Percentiles rank a stretch among this genome's conserved stretches.
These are phyloP conservation scores for Cenchrus purpureus DNA, from an alignment of 176 grass and related monocot genomes.

Conservation along the genomic window DNA sequence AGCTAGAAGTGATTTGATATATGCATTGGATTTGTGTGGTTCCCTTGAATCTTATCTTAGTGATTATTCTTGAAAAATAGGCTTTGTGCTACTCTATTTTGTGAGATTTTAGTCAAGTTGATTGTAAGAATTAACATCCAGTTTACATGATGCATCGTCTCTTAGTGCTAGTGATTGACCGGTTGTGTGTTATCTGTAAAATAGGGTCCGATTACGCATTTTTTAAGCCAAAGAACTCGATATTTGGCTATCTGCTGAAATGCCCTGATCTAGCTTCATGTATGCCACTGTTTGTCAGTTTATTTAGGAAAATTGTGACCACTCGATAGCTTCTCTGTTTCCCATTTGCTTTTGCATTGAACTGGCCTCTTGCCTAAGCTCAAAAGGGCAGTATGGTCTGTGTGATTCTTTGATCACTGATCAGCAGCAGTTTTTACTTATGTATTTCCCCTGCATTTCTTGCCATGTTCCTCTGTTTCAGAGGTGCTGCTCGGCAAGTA, in stretches of 20 bases:
- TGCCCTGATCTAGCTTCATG: slow-evolving; percentile 9
- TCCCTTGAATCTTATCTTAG: not conserved
- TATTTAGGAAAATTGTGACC: not conserved
- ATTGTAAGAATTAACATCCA: not conserved
- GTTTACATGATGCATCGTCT: not conserved
- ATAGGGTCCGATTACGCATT: not conserved
- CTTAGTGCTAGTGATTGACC: not conserved
- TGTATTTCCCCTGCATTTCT: slow-evolving; percentile 16
- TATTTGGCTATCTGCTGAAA: not conserved
- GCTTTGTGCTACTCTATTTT: not conserved
- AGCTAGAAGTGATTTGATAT: slow-evolving; percentile 7
- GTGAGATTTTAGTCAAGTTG: not conserved
- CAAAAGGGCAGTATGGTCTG: not conserved
- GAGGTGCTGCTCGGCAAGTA: slow-evolving; percentile 49
- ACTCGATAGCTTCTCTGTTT: not conserved
- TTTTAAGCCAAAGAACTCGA: not conserved
- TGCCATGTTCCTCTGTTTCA: not conserved
- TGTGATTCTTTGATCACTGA: not conserved
- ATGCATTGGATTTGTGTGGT: not conserved
- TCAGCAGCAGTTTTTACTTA: not conserved
- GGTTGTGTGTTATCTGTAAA: not conserved
- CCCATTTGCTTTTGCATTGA: not conserved
- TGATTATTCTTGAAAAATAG: not conserved
- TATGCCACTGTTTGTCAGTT: not conserved
- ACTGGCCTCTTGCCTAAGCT: slow-evolving; percentile 12